These are phyloP conservation scores for Daldinia bambusicola DNA, from an alignment of 495 filamentous ascomycete genomes.

Conservation along the genomic window DNA sequence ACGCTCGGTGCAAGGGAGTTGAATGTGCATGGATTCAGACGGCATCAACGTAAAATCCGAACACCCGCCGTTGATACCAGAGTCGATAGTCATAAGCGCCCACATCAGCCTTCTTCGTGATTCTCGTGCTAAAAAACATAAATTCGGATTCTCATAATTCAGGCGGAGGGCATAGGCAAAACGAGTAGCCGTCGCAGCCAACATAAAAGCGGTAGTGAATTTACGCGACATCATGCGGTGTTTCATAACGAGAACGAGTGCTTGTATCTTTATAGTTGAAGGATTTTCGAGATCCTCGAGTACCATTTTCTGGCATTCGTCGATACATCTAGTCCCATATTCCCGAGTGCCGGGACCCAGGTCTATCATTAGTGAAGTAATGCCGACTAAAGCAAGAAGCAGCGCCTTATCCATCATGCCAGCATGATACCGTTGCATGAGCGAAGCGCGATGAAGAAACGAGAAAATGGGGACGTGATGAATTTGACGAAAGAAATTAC, in stretches of 20 bases:
- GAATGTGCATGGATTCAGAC: constrained; percentile 56
- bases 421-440: constrained; percentile 63
- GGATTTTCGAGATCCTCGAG: constrained; percentile 58
- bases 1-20: constrained; percentile 62
- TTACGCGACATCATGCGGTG: constrained; percentile 59
- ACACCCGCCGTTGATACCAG: constrained; percentile 57
- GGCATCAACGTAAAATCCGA: constrained; percentile 59
- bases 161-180: constrained; percentile 60
- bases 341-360: constrained; percentile 55
- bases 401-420: constrained; percentile 59
- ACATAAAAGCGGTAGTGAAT: constrained; percentile 60
- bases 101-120: constrained; percentile 63
- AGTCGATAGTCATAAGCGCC: constrained; percentile 62
- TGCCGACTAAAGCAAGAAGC: constrained; percentile 59
- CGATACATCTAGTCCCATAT: constrained; percentile 59
- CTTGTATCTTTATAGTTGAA: constrained; percentile 59
- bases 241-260: constrained; percentile 60
- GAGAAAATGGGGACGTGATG: constrained; percentile 63
- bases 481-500: constrained; percentile 61
- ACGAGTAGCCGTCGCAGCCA: constrained; percentile 57
- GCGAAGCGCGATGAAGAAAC: constrained; percentile 61
- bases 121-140: constrained; percentile 62
- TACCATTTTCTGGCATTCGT: constrained; percentile 57
- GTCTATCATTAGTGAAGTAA: constrained; percentile 58
- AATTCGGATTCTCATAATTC: constrained; percentile 58